Percentiles rank a stretch among this genome's conserved stretches.
These are phyloP conservation scores for Hygrocybe punicea DNA, from an alignment of 768 basidiomycete species.

Conservation along the genomic window DNA sequence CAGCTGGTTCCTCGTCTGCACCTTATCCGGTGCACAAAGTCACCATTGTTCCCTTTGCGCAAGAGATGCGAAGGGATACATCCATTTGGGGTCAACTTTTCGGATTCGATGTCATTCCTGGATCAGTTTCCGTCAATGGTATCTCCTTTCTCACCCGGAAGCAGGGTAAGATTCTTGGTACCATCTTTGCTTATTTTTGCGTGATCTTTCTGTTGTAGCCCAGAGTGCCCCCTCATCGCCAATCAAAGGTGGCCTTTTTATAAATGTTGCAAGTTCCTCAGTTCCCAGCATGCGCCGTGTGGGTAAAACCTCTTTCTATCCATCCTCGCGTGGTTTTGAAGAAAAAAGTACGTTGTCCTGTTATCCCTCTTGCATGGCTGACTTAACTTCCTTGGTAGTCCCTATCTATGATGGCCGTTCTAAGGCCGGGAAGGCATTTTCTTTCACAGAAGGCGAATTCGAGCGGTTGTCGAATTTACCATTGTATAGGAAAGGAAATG, in stretches of 20 bases:
- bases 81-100: slow-evolving; percentile 8
- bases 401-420: slow-evolving; percentile 9
- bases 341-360: background rate
- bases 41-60: slow-evolving; percentile 5
- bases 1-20: background rate
- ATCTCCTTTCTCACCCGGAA: background rate
- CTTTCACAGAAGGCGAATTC: background rate
- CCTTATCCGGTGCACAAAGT: background rate
- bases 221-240: background rate
- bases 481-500: background rate
- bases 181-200: background rate
- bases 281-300: background rate
- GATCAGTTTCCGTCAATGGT: background rate
- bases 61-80: slow-evolving; percentile 8
- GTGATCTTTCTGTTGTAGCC: background rate
- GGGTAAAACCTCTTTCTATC: background rate
- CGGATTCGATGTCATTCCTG: slow-evolving; percentile 1
- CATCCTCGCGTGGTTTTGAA: background rate
- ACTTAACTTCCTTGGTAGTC: slow-evolving; percentile 1
- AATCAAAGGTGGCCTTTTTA: background rate
- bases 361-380: background rate
- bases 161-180: background rate
- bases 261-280: background rate
- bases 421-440: background rate
- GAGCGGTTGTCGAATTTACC: background rate